Percentiles rank a stretch among this genome's conserved stretches.
These are phyloP conservation scores for Debaryomyces maramus DNA, from an alignment of 805 yeast genomes.

Conservation along the genomic window DNA sequence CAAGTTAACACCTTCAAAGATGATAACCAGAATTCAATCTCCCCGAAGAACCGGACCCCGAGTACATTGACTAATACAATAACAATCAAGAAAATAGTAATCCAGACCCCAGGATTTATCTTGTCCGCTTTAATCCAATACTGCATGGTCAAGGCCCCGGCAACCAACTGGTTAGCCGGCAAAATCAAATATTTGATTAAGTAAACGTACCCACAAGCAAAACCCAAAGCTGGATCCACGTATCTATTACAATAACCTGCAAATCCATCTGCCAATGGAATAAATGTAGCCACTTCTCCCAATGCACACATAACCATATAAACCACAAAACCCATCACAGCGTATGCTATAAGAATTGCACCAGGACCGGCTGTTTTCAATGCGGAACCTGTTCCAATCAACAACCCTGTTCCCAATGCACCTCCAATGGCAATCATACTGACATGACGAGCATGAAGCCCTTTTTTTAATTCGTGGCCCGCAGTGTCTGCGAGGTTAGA, in stretches of 20 bases:
- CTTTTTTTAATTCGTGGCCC: slow-evolving; percentile 47
- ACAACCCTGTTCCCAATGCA: slow-evolving; percentile 77
- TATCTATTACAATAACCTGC: slow-evolving; percentile 64
- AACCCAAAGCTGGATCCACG: slow-evolving; percentile 66
- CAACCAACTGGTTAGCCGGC: slow-evolving; percentile 65
- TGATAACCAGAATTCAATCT: slow-evolving; percentile 64
- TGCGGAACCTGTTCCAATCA: slow-evolving; percentile 75
- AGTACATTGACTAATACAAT: slow-evolving; percentile 43
- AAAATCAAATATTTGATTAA: slow-evolving; percentile 54
- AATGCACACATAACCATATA: slow-evolving; percentile 66
- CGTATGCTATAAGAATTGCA: slow-evolving; percentile 61
- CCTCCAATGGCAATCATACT: slow-evolving; percentile 82
- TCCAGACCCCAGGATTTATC: slow-evolving; percentile 60
- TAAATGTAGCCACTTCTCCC: slow-evolving; percentile 68
- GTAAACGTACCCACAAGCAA: slow-evolving; percentile 67
- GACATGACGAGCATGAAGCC: slow-evolving; percentile 57
- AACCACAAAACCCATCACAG: slow-evolving; percentile 69
- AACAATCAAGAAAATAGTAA: slow-evolving; percentile 46
- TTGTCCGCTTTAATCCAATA: slow-evolving; percentile 50
- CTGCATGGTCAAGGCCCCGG: slow-evolving; percentile 54
- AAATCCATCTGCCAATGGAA: slow-evolving; percentile 67
- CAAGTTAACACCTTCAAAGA: slow-evolving; percentile 63
- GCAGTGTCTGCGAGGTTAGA: slow-evolving; percentile 34
- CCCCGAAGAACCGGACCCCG: slow-evolving; percentile 54
- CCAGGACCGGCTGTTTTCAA: slow-evolving; percentile 72